phyloP scores from a whole-genome alignment of 1,284 basidiomycete species.

The Entoloma clypeatum region DNA sequence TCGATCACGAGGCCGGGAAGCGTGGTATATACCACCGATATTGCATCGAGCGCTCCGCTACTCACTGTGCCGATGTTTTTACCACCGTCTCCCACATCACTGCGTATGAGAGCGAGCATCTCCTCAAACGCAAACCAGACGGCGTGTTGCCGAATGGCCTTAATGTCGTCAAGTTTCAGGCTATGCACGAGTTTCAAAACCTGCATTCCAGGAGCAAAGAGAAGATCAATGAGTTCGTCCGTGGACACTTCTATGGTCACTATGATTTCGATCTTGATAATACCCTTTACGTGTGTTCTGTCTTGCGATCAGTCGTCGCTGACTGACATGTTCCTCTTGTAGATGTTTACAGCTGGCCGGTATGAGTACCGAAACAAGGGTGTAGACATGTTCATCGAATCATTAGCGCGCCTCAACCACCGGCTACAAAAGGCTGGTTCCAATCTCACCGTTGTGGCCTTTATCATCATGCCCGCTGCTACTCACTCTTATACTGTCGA shows the following conservation, averaged over 20 bases:
- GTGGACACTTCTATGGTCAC: slow-evolving; percentile 98
- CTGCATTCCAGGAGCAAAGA: slow-evolving; percentile 88
- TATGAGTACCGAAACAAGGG: slow-evolving; percentile 99
- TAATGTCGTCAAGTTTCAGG: slow-evolving; percentile 95
- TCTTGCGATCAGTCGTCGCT: slow-evolving; percentile 1
- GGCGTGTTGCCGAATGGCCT: slow-evolving; percentile 98
- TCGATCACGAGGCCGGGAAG: slow-evolving; percentile 98
- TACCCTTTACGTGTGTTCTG: slow-evolving; percentile 77
- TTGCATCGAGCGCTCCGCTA: slow-evolving; percentile 93
- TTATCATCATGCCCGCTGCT: slow-evolving; percentile 97
- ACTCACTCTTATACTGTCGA: slow-evolving; percentile 98
- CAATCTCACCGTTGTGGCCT: slow-evolving; percentile 84
- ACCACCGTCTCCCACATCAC: slow-evolving; percentile 98
- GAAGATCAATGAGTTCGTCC: slow-evolving; percentile 97
- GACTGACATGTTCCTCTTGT: slow-evolving; percentile 14
- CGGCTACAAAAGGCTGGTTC: slow-evolving; percentile 74
- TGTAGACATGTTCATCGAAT: slow-evolving; percentile 99
- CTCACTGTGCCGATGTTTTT: slow-evolving; percentile 97
- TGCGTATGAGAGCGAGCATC: slow-evolving; percentile 93
- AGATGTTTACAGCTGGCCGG: slow-evolving; percentile 97
- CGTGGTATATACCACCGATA: slow-evolving; percentile 91
- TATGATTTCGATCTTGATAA: slow-evolving; percentile 96
- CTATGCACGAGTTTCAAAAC: slow-evolving; percentile 86
- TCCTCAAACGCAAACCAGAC: slow-evolving; percentile 96
- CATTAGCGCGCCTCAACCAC: slow-evolving; percentile 89